Percentiles rank a stretch among this genome's conserved stretches.
Conservation (phyloP, 2,329 filamentous ascomycete species). For the Cercospora nicotianae region DNA sequence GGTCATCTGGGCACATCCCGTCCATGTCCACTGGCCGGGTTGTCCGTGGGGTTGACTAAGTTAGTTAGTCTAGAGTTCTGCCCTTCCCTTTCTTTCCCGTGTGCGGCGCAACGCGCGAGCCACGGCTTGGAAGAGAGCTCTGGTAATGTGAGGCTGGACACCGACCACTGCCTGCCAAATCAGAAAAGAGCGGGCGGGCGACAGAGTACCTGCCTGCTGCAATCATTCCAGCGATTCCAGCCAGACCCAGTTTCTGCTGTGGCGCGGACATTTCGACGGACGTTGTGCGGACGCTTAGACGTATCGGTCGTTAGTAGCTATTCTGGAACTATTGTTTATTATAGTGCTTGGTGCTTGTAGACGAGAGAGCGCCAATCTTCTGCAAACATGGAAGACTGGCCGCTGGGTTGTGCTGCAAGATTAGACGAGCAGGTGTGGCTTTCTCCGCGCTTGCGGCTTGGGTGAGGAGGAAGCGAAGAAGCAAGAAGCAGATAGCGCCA, state of each 20-base stretch:
- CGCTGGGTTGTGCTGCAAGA: slow-evolving; percentile 7
- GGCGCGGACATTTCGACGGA: slow-evolving; percentile 2
- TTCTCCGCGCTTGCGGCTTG: slow-evolving; percentile 1
- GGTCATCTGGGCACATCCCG: neutral
- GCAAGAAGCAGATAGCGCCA: slow-evolving; percentile 12
- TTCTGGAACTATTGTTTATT: slow-evolving; percentile 5
- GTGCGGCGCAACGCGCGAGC: neutral
- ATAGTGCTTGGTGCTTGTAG: neutral
- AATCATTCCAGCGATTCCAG: neutral
- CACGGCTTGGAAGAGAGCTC: neutral
- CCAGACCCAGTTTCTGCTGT: slow-evolving; percentile 2
- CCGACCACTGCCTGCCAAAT: neutral
- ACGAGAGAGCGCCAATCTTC: neutral
- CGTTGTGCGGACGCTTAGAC: neutral
- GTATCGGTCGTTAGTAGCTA: neutral
- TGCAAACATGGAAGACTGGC: neutral
- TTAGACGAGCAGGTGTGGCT: slow-evolving; percentile 15
- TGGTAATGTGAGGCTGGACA: slow-evolving; percentile 13
- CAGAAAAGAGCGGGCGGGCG: neutral
- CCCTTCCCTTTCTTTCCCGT: neutral
- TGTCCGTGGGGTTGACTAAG: neutral
- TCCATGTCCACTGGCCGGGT: neutral
- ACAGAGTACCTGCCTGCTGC: neutral
- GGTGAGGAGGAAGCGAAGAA: neutral
- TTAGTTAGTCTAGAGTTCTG: neutral